Conservation (phyloP, 345 rosid genomes). For the Aquilaria yunnanensis region DNA sequence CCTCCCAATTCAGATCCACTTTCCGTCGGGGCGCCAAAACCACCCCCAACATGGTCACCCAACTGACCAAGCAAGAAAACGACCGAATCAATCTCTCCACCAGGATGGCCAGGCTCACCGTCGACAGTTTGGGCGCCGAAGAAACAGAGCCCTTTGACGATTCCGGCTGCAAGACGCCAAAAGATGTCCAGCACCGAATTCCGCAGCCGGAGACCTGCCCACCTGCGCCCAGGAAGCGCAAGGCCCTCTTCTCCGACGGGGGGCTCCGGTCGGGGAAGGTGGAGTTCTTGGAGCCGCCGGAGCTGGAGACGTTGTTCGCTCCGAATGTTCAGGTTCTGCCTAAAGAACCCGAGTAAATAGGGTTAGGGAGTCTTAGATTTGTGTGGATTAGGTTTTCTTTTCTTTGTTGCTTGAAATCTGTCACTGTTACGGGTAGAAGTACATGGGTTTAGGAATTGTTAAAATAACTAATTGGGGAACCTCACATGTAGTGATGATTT, state of each 20-base stretch:
- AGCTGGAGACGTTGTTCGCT: not conserved
- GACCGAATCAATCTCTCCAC: not conserved
- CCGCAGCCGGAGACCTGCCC: slow-evolving; percentile 21
- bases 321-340: not conserved
- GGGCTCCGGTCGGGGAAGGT: not conserved
- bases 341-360: no score
- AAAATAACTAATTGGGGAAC: no score
- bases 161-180: slow-evolving; percentile 24
- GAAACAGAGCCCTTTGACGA: not conserved
- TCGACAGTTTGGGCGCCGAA: not conserved
- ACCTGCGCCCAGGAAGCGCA: slow-evolving; percentile 27
- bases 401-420: no score
- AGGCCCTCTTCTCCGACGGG: not conserved
- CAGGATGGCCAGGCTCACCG: not conserved
- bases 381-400: no score
- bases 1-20: not conserved
- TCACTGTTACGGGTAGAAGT: no score
- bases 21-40: not conserved
- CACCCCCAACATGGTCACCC: not conserved
- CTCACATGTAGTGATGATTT: no score
- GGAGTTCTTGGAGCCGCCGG: not conserved
- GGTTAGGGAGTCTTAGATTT: no score
- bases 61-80: not conserved
- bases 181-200: slow-evolving; percentile 16
- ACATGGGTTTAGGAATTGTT: no score